A percentile compares a stretch with the other conserved stretches of the same genome.
Evolutionary conservation across 2,329 filamentous ascomycete genomes (phyloP).

Genomic region (Clarireedia monteithiana): DNA sequence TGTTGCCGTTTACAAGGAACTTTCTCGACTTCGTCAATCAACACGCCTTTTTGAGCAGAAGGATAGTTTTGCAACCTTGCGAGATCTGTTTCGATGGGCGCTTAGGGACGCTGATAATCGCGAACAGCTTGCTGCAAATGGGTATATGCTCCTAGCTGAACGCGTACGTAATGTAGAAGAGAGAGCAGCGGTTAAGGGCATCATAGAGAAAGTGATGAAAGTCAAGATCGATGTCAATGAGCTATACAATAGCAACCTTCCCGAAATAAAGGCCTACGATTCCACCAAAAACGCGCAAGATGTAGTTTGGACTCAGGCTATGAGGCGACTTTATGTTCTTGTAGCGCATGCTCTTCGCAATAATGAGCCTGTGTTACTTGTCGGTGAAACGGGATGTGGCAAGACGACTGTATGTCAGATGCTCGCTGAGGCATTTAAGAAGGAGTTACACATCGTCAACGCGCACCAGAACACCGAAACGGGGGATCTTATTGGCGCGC

Average conservation of each 20-base stretch:
- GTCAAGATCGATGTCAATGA: conserved; percentile 67
- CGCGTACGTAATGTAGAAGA: conserved; percentile 89
- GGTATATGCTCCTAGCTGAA: conserved; percentile 93
- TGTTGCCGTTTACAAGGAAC: conserved; percentile 86
- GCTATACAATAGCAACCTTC: conserved; percentile 59
- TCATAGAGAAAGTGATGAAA: conserved; percentile 88
- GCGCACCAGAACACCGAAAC: conserved; percentile 98
- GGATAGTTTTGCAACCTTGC: conserved; percentile 89
- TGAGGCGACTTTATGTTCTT: conserved; percentile 84
- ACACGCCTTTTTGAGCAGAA: conserved; percentile 93
- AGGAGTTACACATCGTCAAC: conserved; percentile 81
- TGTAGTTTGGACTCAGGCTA: conserved; percentile 91
- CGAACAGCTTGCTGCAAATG: conserved; percentile 83
- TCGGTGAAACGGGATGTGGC: conserved; percentile 94
- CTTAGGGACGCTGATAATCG: conserved; percentile 75
- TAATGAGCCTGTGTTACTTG: conserved; percentile 87
- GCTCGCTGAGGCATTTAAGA: conserved; percentile 71
- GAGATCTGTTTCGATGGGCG: conserved; percentile 95
- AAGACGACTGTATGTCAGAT: conserved; percentile 97
- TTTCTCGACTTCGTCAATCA: conserved; percentile 83
- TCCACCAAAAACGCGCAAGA: conserved; percentile 45
- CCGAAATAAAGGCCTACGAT: conserved; percentile 45
- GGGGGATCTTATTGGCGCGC: conserved; percentile 91
- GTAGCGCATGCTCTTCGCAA: conserved; percentile 82
- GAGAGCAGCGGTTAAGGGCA: conserved; percentile 70